Evolutionary conservation across 2,329 filamentous ascomycete genomes (phyloP).

Genomic region (Verticillium alfalfae): DNA sequence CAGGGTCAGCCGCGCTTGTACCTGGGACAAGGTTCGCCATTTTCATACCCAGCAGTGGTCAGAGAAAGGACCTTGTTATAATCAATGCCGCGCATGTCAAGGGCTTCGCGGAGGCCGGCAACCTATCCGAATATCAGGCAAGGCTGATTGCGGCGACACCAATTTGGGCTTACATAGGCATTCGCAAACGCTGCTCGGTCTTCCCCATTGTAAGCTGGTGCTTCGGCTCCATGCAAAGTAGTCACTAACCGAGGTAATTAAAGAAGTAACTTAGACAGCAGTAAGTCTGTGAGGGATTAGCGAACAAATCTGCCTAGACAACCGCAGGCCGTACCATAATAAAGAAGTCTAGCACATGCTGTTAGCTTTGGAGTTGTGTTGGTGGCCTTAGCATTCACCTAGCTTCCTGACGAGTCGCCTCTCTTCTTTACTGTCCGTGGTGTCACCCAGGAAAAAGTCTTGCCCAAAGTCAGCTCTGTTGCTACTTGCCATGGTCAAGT

Average conservation of each 20-base stretch:
- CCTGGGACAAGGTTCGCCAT: background rate
- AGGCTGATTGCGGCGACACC: background rate
- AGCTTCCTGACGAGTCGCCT: constrained; percentile 20
- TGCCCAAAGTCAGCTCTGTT: no score
- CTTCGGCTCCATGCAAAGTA: background rate
- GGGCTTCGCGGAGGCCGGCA: constrained; percentile 51
- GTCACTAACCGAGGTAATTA: constrained; percentile 27
- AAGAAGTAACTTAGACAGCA: constrained; percentile 28
- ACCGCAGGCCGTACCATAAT: constrained; percentile 15
- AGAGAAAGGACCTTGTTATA: constrained; percentile 57
- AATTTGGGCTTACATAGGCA: constrained; percentile 5
- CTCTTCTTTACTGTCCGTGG: constrained; percentile 16
- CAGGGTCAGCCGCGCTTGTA: background rate
- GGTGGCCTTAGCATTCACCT: constrained; percentile 6
- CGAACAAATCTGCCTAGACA: background rate
- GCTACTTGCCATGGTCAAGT: no score
- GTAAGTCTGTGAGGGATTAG: constrained; percentile 16
- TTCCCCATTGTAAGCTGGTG: background rate
- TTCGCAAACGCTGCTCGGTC: constrained; percentile 12
- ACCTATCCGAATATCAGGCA: constrained; percentile 17
- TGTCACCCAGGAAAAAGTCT: constrained; percentile 11
- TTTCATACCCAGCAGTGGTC: constrained; percentile 8
- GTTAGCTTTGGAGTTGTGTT: background rate
- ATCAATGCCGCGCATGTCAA: constrained; percentile 49
- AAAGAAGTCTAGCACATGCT: constrained; percentile 19